Base-by-base conservation (phyloP, 805 yeast genomes). In the Saturnispora quitensis region DNA sequence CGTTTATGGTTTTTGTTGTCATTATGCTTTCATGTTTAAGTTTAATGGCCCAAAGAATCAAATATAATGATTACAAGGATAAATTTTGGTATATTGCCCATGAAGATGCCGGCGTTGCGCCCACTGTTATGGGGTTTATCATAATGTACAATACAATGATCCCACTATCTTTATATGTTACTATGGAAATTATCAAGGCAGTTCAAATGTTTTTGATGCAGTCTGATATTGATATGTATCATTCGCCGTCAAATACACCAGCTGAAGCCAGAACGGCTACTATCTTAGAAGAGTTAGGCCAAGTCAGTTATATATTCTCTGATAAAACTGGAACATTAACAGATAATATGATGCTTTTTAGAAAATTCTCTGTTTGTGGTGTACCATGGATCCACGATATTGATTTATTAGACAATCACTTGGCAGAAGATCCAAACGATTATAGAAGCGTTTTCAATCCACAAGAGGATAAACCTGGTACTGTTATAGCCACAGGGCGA, bases 261-360 rank as follows among this genome's bases (percentile, higher is more conserved):
- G 91, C 96, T 46, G 96, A 87, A 60, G 95, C 97, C 0, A 82
- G 91, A 64, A 90, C 98, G 0, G 96, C 98, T 0, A 87, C 97
- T 0, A 89, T 93, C 58, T 76, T 93, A 57, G 99, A 93, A 65
- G 99, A 93, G 68, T 72, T 93, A 60, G 99, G 99, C 2, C 99
- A 93, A 65, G 97, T 95, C 1, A 84, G 96, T 47, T 90, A 91
- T 63, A 77, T 93, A 3, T 93, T 93, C 65, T 86, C 96, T 54
- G 99, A 93, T 68, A 93, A 93, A 66, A 93, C 99, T 0, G 99
- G 99, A 9, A 93, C 99, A 0, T 74, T 93, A 55, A 93, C 99
- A 0, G 98, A 93, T 60, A 93, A 93, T 64, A 70, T 83, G 60
- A 93, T 93, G 99, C 70, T 91, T 27, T 93, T 93, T 66, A 75